A percentile compares a stretch with the other conserved stretches of the same genome.
These are phyloP conservation scores for Claviceps sp. DNA, from an alignment of 2,329 filamentous ascomycete species.

Conservation along the genomic window DNA sequence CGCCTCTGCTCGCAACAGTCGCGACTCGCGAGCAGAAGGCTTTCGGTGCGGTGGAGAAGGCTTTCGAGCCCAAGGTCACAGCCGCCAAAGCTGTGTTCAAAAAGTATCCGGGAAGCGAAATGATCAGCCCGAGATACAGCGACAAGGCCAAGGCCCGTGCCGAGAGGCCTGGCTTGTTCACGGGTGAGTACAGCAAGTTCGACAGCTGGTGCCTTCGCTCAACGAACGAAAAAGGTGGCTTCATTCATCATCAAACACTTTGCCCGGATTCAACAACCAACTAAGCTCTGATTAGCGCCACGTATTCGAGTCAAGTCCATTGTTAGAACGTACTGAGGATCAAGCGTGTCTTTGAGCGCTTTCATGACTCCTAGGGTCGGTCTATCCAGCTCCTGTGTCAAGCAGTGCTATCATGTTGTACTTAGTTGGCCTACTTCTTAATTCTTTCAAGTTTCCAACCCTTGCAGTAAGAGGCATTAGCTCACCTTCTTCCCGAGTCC, in stretches of 20 bases:
- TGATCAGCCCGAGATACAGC: too few relatives aligned
- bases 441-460: background rate
- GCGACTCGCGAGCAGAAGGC: too few relatives aligned
- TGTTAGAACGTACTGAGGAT: conserved; percentile 30
- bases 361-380: conserved; percentile 55
- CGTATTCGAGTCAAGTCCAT: background rate
- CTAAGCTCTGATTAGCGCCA: conserved; percentile 13
- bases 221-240: background rate
- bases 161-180: too few relatives aligned
- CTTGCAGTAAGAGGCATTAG: conserved; percentile 4
- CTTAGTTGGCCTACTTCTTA: background rate
- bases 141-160: too few relatives aligned
- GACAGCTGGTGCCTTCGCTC: background rate
- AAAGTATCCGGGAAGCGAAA: too few relatives aligned
- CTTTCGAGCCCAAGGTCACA: too few relatives aligned
- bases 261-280: conserved; percentile 57
- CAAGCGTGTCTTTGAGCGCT: conserved; percentile 47
- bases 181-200: background rate
- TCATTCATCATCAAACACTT: conserved; percentile 42
- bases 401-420: conserved; percentile 22
- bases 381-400: conserved; percentile 49
- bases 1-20: too few relatives aligned
- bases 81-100: too few relatives aligned
- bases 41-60: too few relatives aligned
- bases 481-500: conserved; percentile 58